Conservation (phyloP, 2,329 filamentous ascomycete genomes). For the Lasiodiplodia theobromae region DNA sequence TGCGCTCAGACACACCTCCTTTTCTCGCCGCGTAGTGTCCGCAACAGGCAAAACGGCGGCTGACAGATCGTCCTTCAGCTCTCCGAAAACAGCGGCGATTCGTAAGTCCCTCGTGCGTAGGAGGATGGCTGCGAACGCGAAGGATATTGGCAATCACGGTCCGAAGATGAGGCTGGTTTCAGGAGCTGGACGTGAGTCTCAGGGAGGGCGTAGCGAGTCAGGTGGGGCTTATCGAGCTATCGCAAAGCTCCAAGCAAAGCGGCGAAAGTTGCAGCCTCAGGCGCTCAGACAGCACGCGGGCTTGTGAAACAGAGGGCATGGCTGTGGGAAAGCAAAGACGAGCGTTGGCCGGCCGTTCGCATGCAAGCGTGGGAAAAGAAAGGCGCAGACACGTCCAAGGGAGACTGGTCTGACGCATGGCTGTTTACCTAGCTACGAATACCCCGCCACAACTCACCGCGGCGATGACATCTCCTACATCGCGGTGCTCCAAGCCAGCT, state of each 20-base stretch:
- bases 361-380: conserved; percentile 13
- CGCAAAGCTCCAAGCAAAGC: background rate
- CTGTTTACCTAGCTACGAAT: conserved; percentile 16
- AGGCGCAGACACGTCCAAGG: conserved; percentile 10
- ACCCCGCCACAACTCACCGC: conserved; percentile 14
- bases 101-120: conserved; percentile 9
- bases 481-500: conserved; percentile 21
- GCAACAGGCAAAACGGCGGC: background rate
- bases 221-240: conserved; percentile 23
- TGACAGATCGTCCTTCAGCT: conserved; percentile 1
- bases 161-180: conserved; percentile 22
- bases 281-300: conserved; percentile 4
- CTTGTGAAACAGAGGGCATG: background rate
- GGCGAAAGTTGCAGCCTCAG: background rate
- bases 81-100: conserved; percentile 7
- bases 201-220: conserved; percentile 23
- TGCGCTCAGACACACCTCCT: conserved; percentile 17
- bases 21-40: conserved; percentile 17
- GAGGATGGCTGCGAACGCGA: background rate
- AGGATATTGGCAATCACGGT: conserved; percentile 12
- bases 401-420: conserved; percentile 16
- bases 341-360: conserved; percentile 18
- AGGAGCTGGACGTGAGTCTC: conserved; percentile 18
- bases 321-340: background rate
- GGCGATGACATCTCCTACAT: conserved; percentile 6